Evolutionary conservation across 441 rosid species (phyloP).

Genomic region (Theobroma grandiflorum): DNA sequence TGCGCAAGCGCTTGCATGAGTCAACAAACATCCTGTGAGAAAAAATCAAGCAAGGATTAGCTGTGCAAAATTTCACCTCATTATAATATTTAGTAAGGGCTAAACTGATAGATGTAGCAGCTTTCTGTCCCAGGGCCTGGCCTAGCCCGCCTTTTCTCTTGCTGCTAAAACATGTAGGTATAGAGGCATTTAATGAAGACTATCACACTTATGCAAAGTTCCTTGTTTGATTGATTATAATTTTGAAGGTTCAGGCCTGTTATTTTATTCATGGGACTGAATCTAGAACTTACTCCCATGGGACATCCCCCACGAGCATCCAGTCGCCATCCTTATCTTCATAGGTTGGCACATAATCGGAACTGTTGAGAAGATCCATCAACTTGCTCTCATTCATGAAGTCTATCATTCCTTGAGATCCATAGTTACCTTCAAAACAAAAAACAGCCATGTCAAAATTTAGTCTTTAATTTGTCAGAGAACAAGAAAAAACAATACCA

Average conservation of each 20-base stretch:
- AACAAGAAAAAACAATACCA: background rate
- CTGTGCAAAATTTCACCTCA: background rate
- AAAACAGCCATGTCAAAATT: background rate
- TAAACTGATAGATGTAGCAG: background rate
- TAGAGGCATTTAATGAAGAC: background rate
- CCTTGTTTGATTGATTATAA: background rate
- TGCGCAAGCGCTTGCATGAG: conserved; percentile 78
- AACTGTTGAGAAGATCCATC: conserved; percentile 89
- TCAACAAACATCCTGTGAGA: conserved; percentile 66
- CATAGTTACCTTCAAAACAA: conserved; percentile 67
- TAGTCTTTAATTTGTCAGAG: too few relatives aligned
- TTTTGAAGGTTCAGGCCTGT: background rate
- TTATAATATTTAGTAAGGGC: background rate
- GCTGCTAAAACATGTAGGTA: background rate
- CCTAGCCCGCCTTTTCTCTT: background rate
- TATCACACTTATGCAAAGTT: background rate
- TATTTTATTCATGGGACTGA: background rate
- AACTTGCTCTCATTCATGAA: conserved; percentile 93
- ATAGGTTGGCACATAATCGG: conserved; percentile 92
- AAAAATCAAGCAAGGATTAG: background rate
- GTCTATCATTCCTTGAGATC: conserved; percentile 91
- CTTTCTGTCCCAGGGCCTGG: background rate
- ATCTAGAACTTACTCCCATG: conserved; percentile 79
- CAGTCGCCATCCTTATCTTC: conserved; percentile 97
- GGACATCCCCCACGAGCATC: conserved; percentile 99